A percentile compares a stretch with the other conserved stretches of the same genome.
Evolutionary conservation across 345 rosid genomes (phyloP).

Genomic region (Dipteronia dyeriana): DNA sequence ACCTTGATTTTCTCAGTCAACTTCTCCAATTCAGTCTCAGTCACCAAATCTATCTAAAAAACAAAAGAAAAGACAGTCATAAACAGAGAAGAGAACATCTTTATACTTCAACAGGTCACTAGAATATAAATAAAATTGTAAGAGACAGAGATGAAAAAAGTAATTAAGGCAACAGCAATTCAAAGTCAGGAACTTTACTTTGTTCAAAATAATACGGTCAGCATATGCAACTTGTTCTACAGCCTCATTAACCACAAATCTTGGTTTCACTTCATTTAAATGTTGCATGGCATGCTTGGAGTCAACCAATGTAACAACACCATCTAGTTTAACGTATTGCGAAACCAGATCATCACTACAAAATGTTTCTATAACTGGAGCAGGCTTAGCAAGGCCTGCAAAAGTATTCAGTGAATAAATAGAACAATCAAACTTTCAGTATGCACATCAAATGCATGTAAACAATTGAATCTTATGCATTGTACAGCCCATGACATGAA

Average conservation of each 20-base stretch:
- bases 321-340: constrained; percentile 58
- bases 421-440: neutral
- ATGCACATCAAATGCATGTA: constrained; percentile 2
- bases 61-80: neutral
- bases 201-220: constrained; percentile 72
- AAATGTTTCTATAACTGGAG: constrained; percentile 76
- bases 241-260: constrained; percentile 79
- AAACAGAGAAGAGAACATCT: constrained; percentile 1
- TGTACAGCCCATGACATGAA: neutral
- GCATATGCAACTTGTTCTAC: constrained; percentile 83
- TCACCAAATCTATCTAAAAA: constrained; percentile 68
- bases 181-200: constrained; percentile 36
- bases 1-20: constrained; percentile 66
- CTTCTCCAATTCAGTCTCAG: constrained; percentile 49
- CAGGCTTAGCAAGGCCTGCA: constrained; percentile 82
- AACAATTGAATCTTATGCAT: too few species aligned
- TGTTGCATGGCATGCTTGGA: constrained; percentile 74
- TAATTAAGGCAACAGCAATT: neutral
- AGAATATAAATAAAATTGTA: neutral
- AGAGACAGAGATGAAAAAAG: neutral
- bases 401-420: constrained; percentile 11
- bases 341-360: constrained; percentile 67
- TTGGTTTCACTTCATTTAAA: constrained; percentile 66
- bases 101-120: neutral
- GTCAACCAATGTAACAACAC: constrained; percentile 81